Conservation (phyloP, 768 basidiomycete genomes). For the Sporobolomyces phaffii region DNA sequence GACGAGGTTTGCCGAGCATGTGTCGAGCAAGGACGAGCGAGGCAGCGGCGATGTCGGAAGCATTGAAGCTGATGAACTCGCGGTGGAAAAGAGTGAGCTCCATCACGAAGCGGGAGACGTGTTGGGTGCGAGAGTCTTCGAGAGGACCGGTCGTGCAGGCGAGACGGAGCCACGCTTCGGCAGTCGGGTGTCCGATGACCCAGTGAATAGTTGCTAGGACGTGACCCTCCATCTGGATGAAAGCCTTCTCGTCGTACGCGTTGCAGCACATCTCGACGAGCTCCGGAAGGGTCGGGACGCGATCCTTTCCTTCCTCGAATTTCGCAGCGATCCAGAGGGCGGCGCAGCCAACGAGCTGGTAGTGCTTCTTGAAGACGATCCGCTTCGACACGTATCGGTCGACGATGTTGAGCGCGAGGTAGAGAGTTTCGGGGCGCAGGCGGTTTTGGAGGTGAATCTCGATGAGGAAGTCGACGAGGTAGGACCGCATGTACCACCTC, state of each 20-base stretch:
- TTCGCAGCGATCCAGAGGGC: conserved; percentile 99
- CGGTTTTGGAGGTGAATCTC: conserved; percentile 98
- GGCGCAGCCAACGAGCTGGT: conserved; percentile 96
- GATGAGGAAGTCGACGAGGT: conserved; percentile 96
- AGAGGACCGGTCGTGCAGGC: conserved; percentile 50
- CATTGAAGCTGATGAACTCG: conserved; percentile 79
- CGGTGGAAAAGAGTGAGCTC: conserved; percentile 97
- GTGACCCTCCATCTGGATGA: conserved; percentile 98
- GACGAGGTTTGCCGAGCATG: conserved; percentile 54
- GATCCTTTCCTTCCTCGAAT: conserved; percentile 98
- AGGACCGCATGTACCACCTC: conserved; percentile 98
- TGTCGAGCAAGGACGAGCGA: conserved; percentile 80
- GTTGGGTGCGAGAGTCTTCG: conserved; percentile 85
- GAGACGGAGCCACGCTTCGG: conserved; percentile 88
- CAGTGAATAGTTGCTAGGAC: conserved; percentile 93
- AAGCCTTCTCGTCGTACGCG: conserved; percentile 93
- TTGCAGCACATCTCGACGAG: conserved; percentile 91
- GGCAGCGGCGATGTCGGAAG: conserved; percentile 83
- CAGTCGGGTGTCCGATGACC: conserved; percentile 93
- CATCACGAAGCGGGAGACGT: conserved; percentile 96
- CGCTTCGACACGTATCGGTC: conserved; percentile 98
- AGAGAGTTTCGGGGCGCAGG: conserved; percentile 94
- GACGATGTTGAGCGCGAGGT: conserved; percentile 96
- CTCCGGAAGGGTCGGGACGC: conserved; percentile 90
- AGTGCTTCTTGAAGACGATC: conserved; percentile 97